These are phyloP conservation scores for Phaffia australis DNA, from an alignment of 768 basidiomycete genomes.

Conservation along the genomic window DNA sequence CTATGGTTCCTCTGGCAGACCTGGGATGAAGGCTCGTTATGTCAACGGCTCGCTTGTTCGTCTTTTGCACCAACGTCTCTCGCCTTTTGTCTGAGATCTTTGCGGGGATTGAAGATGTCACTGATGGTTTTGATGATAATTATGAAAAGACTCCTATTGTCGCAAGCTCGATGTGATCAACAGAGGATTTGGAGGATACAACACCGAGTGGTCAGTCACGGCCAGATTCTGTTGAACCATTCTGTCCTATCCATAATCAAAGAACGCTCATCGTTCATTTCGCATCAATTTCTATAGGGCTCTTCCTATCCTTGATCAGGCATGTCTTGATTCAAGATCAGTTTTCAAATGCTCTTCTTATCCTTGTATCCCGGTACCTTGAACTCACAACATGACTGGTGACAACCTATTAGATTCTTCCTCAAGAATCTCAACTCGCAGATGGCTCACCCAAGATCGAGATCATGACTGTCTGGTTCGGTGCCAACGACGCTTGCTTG, in stretches of 20 bases:
- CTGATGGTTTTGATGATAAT: neutral
- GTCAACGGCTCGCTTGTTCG: slow-evolving; percentile 22
- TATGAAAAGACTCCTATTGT: neutral
- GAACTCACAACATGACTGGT: neutral
- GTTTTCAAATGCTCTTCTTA: neutral
- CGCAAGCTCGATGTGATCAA: slow-evolving; percentile 24
- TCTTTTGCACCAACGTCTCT: neutral
- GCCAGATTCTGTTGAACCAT: too few relatives aligned
- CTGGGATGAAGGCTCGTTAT: slow-evolving; percentile 20
- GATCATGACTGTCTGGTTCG: slow-evolving; percentile 65
- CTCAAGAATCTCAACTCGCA: slow-evolving; percentile 45
- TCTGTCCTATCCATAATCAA: neutral
- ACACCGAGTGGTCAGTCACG: slow-evolving; percentile 52
- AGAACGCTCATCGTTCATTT: neutral
- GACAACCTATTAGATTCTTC: slow-evolving; percentile 46
- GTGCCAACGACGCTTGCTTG: slow-evolving; percentile 65
- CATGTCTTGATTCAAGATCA: slow-evolving; percentile 31
- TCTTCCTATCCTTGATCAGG: slow-evolving; percentile 66
- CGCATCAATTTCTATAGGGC: slow-evolving; percentile 40
- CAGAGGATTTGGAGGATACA: slow-evolving; percentile 50
- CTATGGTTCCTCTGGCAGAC: neutral
- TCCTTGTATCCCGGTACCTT: neutral
- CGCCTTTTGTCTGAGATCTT: slow-evolving; percentile 9
- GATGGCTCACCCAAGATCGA: slow-evolving; percentile 50
- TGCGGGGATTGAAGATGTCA: neutral